Percentiles rank a stretch among this genome's conserved stretches.
phyloP scores from a whole-genome alignment of 805 yeast genomes.

The Saturnispora halmiae region DNA sequence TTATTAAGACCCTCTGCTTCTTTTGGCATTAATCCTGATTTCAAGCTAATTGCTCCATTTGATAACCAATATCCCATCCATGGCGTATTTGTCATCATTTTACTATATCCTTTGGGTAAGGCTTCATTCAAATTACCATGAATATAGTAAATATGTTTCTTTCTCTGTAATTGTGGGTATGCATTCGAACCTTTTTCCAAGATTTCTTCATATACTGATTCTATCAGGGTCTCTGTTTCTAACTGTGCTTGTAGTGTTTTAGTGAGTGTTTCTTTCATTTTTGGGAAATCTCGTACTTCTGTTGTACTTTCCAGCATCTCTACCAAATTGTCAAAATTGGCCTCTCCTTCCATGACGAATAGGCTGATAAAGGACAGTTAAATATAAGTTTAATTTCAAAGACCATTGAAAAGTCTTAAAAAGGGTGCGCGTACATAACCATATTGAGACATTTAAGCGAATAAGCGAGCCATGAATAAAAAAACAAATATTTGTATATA shows the following conservation, averaged over 20 bases:
- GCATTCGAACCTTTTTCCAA: conserved; percentile 26
- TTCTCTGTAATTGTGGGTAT: conserved; percentile 24
- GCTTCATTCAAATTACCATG: conserved; percentile 32
- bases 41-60: conserved; percentile 41
- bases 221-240: conserved; percentile 30
- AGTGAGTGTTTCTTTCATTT: conserved; percentile 21
- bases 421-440: not conserved
- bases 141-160: conserved; percentile 37
- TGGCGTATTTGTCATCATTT: conserved; percentile 81
- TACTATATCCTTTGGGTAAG: conserved; percentile 43
- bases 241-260: conserved; percentile 32
- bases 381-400: too few species aligned
- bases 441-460: not conserved
- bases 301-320: conserved; percentile 14
- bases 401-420: not conserved
- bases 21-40: conserved; percentile 14
- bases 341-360: not conserved
- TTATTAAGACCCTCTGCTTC: conserved; percentile 6
- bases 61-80: conserved; percentile 86
- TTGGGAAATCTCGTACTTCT: not conserved
- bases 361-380: too few species aligned
- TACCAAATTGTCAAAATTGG: conserved; percentile 20
- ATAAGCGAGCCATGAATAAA: not conserved
- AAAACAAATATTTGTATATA: too few species aligned
- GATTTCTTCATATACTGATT: conserved; percentile 25